Evolutionary conservation across 75 land plant species (phyloP).

Genomic region (Adiantum capillusveneris): DNA sequence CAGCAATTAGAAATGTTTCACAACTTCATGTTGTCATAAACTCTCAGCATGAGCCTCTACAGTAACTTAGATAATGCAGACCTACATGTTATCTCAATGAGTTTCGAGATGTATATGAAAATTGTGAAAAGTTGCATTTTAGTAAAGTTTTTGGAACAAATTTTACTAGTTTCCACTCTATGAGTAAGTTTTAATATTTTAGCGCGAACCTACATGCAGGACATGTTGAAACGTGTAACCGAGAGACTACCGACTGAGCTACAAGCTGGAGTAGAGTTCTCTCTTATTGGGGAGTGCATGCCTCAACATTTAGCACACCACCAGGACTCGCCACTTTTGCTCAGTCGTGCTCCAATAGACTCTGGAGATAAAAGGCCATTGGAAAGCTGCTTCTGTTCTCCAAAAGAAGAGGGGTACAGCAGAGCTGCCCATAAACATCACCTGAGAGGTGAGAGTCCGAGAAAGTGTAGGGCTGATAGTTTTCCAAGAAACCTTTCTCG

Average conservation of each 20-base stretch:
- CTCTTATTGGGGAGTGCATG: conserved; percentile 33
- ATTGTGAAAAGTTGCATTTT: not conserved
- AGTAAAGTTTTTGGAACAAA: not conserved
- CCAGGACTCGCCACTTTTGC: too few relatives aligned
- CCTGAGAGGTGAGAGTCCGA: not conserved
- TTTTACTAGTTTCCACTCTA: not conserved
- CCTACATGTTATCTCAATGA: not conserved
- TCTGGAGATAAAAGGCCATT: conserved; percentile 1
- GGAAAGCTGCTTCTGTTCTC: not conserved
- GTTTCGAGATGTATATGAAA: not conserved
- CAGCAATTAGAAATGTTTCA: too few relatives aligned
- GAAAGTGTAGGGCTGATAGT: not conserved
- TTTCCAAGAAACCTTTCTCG: not conserved
- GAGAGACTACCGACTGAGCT: conserved; percentile 28
- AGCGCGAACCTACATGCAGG: not conserved
- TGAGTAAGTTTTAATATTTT: not conserved
- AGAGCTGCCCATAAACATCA: not conserved
- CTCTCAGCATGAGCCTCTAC: not conserved
- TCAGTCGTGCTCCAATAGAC: not conserved
- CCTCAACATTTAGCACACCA: not conserved
- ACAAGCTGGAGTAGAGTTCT: conserved; percentile 26
- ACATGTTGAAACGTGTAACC: not conserved
- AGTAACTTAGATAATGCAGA: not conserved
- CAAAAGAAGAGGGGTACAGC: conserved; percentile 3
- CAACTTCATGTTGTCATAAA: too few relatives aligned